phyloP scores from a whole-genome alignment of 495 filamentous ascomycete genomes.

The Hypoxylon rickii region DNA sequence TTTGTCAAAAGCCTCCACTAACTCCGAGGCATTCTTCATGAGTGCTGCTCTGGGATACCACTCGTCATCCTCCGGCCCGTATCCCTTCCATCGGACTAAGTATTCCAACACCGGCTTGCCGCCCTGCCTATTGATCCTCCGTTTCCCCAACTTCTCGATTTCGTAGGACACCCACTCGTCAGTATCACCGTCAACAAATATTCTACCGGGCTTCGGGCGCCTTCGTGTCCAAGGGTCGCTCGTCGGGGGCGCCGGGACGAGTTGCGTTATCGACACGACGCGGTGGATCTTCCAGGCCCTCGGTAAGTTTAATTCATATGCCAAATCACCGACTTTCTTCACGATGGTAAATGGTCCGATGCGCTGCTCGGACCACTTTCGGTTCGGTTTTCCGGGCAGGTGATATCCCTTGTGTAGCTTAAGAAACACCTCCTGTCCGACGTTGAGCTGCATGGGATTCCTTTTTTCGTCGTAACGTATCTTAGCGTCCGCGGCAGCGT shows the following conservation, averaged over 20 bases:
- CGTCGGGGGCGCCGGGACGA: no score
- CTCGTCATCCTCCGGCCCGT: background rate
- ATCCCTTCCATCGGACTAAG: background rate
- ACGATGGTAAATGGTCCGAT: background rate
- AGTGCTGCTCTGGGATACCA: conserved; percentile 1
- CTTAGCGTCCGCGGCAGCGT: background rate
- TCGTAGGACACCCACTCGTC: background rate
- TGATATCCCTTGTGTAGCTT: background rate
- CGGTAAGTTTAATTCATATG: background rate
- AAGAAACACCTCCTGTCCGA: background rate
- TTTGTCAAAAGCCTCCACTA: background rate
- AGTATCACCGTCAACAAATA: background rate
- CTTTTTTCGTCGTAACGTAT: background rate
- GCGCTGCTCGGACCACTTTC: background rate
- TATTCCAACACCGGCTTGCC: background rate
- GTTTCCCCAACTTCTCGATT: background rate
- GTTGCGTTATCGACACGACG: no score
- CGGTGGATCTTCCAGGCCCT: no score
- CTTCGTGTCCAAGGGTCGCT: background rate
- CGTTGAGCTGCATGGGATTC: background rate
- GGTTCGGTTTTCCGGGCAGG: background rate
- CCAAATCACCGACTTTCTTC: background rate
- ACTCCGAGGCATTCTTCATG: background rate
- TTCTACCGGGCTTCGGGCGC: background rate
- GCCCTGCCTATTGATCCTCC: background rate